Conservation (phyloP, 495 filamentous ascomycete genomes). For the Xylaria telfairii region DNA sequence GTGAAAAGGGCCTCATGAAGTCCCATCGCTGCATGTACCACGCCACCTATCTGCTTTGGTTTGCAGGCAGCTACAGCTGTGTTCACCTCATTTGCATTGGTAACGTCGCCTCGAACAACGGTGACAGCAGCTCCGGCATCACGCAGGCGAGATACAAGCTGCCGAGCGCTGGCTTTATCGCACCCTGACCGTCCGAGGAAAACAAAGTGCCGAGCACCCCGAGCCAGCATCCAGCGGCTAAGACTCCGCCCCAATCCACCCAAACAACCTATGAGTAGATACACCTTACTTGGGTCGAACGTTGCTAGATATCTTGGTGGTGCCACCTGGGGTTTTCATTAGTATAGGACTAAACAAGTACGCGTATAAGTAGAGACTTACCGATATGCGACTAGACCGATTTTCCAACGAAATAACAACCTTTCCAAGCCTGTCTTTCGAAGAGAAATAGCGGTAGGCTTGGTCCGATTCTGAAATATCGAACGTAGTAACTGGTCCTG, state of each 20-base stretch:
- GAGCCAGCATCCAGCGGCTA: neutral
- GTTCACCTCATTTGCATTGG: constrained; percentile 6
- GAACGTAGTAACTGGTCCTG: constrained; percentile 14
- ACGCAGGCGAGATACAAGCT: too few species aligned
- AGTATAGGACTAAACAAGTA: too few species aligned
- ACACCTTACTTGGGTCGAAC: neutral
- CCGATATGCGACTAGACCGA: constrained; percentile 55
- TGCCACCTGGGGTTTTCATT: too few species aligned
- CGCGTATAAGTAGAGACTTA: too few species aligned
- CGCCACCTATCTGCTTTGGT: constrained; percentile 36
- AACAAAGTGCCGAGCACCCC: neutral
- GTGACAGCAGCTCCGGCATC: too few species aligned
- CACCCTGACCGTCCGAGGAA: neutral
- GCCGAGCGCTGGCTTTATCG: neutral
- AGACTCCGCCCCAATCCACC: neutral
- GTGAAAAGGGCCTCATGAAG: constrained; percentile 51
- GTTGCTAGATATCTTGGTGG: neutral
- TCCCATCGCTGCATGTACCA: constrained; percentile 45
- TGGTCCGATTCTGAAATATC: constrained; percentile 19
- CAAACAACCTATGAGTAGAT: neutral
- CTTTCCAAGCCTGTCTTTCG: constrained; percentile 22
- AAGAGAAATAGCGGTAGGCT: constrained; percentile 19
- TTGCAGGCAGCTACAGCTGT: neutral
- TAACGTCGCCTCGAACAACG: constrained; percentile 37
- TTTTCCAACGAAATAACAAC: constrained; percentile 34